Conservation (phyloP, 2,329 filamentous ascomycete genomes). For the Alternaria brassicicola region DNA sequence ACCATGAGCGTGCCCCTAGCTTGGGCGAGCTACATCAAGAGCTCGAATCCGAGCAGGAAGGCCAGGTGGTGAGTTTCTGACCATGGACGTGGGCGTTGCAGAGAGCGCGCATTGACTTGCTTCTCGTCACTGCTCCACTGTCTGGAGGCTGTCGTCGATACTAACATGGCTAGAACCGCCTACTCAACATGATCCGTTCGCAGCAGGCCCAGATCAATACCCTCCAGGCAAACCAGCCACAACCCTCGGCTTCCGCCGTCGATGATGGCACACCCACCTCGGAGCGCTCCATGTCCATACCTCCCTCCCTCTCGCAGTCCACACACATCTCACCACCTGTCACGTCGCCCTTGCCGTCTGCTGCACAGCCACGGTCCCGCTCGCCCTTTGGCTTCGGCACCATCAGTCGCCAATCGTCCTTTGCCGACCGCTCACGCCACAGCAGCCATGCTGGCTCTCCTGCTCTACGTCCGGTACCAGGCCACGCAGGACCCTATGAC, state of each 20-base stretch:
- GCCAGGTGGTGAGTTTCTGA: constrained; percentile 66
- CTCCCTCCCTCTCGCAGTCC: constrained; percentile 33
- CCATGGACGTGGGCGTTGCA: not conserved
- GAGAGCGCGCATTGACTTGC: not conserved
- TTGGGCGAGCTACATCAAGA: constrained; percentile 80
- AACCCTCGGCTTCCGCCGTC: constrained; percentile 52
- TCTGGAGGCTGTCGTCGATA: not conserved
- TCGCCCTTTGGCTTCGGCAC: constrained; percentile 43
- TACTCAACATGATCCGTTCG: constrained; percentile 76
- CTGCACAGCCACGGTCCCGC: constrained; percentile 54
- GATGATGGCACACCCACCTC: constrained; percentile 61
- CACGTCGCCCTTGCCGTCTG: constrained; percentile 50
- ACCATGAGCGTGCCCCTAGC: constrained; percentile 71
- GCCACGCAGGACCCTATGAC: constrained; percentile 35
- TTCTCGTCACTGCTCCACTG: not conserved
- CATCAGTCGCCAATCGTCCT: constrained; percentile 54
- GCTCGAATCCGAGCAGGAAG: constrained; percentile 78
- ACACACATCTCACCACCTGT: constrained; percentile 39
- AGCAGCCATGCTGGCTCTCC: constrained; percentile 52
- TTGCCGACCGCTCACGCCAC: constrained; percentile 44
- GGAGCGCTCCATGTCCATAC: constrained; percentile 54
- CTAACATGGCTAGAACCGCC: constrained; percentile 64
- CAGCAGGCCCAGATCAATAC: constrained; percentile 74
- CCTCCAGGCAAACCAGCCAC: constrained; percentile 54
- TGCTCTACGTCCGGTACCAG: constrained; percentile 61